A percentile compares a stretch with the other conserved stretches of the same genome.
These are phyloP conservation scores for Gonapodya prolifera DNA, from an alignment of 192 early-diverging fungal species.

Conservation along the genomic window DNA sequence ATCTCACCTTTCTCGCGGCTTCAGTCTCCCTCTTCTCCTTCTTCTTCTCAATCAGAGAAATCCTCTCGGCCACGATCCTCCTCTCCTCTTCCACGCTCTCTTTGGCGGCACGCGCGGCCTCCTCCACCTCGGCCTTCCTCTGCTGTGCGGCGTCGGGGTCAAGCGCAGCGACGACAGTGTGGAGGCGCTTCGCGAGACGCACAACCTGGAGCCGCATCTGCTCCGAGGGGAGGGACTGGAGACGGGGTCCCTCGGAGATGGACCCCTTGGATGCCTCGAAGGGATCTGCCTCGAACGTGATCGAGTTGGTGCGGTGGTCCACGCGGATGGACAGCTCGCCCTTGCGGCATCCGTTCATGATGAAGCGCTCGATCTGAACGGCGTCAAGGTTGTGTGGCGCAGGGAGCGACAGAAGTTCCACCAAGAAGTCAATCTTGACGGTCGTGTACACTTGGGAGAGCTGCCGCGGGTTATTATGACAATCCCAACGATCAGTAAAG, in stretches of 20 bases:
- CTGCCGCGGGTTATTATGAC: too few relatives aligned
- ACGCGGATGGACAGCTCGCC: constrained; percentile 92
- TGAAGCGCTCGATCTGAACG: constrained; percentile 89
- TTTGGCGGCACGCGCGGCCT: constrained; percentile 57
- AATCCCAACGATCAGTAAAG: too few relatives aligned
- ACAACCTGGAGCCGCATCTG: constrained; percentile 87
- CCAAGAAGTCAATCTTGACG: constrained; percentile 88
- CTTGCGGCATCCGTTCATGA: constrained; percentile 94
- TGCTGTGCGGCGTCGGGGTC: constrained; percentile 58
- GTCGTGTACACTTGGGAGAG: constrained; percentile 97
- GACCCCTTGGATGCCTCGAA: constrained; percentile 64
- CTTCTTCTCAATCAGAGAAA: constrained; percentile 86
- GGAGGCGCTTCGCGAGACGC: constrained; percentile 69
- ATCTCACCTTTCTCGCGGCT: constrained; percentile 2
- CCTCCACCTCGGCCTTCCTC: constrained; percentile 50
- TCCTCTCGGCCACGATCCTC: constrained; percentile 56
- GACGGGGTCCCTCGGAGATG: constrained; percentile 66
- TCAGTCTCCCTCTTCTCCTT: constrained; percentile 68
- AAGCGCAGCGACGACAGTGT: constrained; percentile 73
- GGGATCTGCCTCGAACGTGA: constrained; percentile 87
- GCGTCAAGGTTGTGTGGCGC: constrained; percentile 72
- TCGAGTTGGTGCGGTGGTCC: constrained; percentile 77
- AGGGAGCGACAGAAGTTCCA: constrained; percentile 78
- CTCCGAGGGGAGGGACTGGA: constrained; percentile 59
- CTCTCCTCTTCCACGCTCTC: constrained; percentile 71